These are phyloP conservation scores for Dryas integrifolia DNA, from an alignment of 331 rosid species.

Conservation along the genomic window DNA sequence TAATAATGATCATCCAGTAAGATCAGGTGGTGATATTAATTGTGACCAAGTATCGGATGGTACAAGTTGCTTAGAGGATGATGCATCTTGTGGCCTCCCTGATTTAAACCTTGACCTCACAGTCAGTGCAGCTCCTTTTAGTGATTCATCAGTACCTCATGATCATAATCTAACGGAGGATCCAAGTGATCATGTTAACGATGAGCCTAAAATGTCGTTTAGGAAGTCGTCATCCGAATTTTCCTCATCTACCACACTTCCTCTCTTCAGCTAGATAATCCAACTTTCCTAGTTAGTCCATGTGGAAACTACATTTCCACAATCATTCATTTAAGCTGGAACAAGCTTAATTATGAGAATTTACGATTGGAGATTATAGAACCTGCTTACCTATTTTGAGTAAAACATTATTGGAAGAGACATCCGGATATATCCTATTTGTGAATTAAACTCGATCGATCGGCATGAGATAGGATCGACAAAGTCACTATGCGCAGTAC, in stretches of 20 bases:
- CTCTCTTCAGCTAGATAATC: background rate
- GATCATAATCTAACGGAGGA: conserved; percentile 22
- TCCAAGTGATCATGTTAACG: background rate
- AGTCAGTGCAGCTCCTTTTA: conserved; percentile 21
- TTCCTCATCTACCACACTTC: background rate
- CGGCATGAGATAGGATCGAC: background rate
- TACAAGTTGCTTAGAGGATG: conserved; percentile 49
- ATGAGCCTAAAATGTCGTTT: no score
- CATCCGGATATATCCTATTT: background rate
- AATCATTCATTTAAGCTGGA: background rate
- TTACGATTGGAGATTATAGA: background rate
- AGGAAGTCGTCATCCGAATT: background rate
- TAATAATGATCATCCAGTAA: conserved; percentile 1
- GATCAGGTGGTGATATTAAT: background rate
- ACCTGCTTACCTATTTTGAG: background rate
- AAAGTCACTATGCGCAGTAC: no score
- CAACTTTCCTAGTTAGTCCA: background rate
- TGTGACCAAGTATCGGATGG: conserved; percentile 48
- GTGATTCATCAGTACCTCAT: no score
- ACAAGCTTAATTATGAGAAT: background rate
- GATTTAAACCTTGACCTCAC: conserved; percentile 64
- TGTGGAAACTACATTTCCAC: background rate
- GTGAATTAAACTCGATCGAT: background rate
- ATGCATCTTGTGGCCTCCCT: conserved; percentile 36
- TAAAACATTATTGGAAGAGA: background rate